These are phyloP conservation scores for Achaetomium macrosporum DNA, from an alignment of 2,329 filamentous ascomycete species.

Conservation along the genomic window DNA sequence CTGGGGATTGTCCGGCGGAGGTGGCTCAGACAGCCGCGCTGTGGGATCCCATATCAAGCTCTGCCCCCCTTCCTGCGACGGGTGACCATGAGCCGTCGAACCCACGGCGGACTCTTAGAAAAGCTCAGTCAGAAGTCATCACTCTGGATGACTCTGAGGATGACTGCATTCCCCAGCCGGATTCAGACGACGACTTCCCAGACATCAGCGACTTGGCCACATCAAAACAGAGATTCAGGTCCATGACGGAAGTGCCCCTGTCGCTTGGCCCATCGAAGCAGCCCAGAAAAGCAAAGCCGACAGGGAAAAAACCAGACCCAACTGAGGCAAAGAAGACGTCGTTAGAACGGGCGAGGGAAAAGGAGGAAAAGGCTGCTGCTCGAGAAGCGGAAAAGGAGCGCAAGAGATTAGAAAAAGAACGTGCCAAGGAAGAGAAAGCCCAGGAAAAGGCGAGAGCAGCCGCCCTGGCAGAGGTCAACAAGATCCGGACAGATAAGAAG, in stretches of 20 bases:
- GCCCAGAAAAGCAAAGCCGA: slow-evolving; percentile 21
- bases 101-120: slow-evolving; percentile 15
- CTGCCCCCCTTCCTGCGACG: slow-evolving; percentile 37
- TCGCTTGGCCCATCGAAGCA: slow-evolving; percentile 4
- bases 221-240: slow-evolving; percentile 20
- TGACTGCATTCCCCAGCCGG: slow-evolving; percentile 3
- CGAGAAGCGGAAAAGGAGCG: slow-evolving; percentile 50
- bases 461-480: slow-evolving; percentile 68
- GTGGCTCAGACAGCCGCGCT: slow-evolving; percentile 26
- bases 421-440: slow-evolving; percentile 55
- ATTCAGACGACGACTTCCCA: slow-evolving; percentile 43
- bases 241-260: not conserved
- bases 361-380: slow-evolving; percentile 40
- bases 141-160: slow-evolving; percentile 31
- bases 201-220: slow-evolving; percentile 39
- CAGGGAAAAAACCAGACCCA: slow-evolving; percentile 8
- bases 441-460: slow-evolving; percentile 58
- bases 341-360: slow-evolving; percentile 37
- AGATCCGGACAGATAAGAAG: slow-evolving; percentile 66
- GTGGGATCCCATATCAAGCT: slow-evolving; percentile 51
- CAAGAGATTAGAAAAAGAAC: slow-evolving; percentile 51
- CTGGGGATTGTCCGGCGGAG: slow-evolving; percentile 13
- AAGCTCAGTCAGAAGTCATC: slow-evolving; percentile 29
- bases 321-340: slow-evolving; percentile 25
- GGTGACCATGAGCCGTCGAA: slow-evolving; percentile 9